Conservation (phyloP, 352 stramenopile genomes). For the Pythium utonaiense region DNA sequence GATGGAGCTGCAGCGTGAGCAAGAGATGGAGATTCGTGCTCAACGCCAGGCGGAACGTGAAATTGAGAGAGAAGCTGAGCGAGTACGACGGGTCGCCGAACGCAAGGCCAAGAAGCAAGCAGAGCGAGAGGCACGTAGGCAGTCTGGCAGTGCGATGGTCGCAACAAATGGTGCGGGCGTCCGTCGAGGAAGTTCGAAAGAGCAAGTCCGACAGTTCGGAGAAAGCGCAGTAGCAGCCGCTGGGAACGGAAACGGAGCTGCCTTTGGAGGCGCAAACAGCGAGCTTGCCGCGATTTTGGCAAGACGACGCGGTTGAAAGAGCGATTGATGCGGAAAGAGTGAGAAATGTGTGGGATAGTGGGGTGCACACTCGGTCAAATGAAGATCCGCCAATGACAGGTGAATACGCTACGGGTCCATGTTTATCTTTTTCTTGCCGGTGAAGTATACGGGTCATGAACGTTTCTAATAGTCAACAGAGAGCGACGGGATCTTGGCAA, state of each 20-base stretch:
- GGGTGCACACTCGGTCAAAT: not conserved
- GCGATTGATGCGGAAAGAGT: not conserved
- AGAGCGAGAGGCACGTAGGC: conserved; percentile 62
- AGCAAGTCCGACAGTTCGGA: conserved; percentile 76
- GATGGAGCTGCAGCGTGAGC: conserved; percentile 64
- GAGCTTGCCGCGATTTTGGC: conserved; percentile 81
- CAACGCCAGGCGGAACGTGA: conserved; percentile 66
- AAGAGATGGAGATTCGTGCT: conserved; percentile 68
- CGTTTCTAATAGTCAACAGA: conserved; percentile 40
- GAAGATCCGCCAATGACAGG: not conserved
- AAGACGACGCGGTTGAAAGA: conserved; percentile 41
- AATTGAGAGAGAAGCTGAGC: conserved; percentile 64
- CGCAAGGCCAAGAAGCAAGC: conserved; percentile 87
- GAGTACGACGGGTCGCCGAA: conserved; percentile 70
- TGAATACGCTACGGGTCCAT: not conserved
- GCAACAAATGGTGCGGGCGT: conserved; percentile 1
- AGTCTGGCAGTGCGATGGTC: conserved; percentile 14
- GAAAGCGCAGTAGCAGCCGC: conserved; percentile 31
- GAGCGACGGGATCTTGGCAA: conserved; percentile 40
- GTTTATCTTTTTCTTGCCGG: too few species aligned
- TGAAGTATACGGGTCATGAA: too few species aligned
- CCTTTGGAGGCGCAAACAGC: conserved; percentile 66
- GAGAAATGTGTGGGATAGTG: not conserved
- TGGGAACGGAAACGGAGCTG: conserved; percentile 17
- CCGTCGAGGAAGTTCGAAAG: conserved; percentile 33